phyloP scores from a whole-genome alignment of 495 filamentous ascomycete genomes.

The Parathielavia hyrcaniae region DNA sequence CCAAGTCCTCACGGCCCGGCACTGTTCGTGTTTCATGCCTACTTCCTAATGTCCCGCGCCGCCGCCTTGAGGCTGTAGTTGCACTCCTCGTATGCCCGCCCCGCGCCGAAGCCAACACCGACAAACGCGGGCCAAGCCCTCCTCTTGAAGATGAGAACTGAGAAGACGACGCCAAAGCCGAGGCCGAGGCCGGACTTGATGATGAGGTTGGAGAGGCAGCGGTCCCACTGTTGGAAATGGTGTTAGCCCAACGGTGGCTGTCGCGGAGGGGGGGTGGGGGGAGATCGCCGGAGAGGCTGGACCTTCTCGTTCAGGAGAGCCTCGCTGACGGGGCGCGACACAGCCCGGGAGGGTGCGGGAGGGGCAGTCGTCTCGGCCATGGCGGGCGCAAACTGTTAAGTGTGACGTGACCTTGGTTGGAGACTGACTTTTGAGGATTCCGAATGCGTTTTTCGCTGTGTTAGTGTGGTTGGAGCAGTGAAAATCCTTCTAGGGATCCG shows the following conservation, averaged over 20 bases:
- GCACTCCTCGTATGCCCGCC: slow-evolving; percentile 92
- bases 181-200: slow-evolving; percentile 92
- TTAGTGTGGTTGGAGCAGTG: neutral
- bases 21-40: slow-evolving; percentile 26
- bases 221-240: slow-evolving; percentile 76
- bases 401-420: neutral
- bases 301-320: slow-evolving; percentile 95
- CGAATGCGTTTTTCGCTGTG: neutral
- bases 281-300: slow-evolving; percentile 20
- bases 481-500: neutral
- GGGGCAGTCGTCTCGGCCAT: slow-evolving; percentile 42
- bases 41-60: slow-evolving; percentile 44
- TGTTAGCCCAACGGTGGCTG: slow-evolving; percentile 10
- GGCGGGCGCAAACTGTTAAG: slow-evolving; percentile 18
- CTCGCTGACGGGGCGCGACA: slow-evolving; percentile 77
- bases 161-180: slow-evolving; percentile 95
- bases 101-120: slow-evolving; percentile 89
- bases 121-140: slow-evolving; percentile 92
- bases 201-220: slow-evolving; percentile 89
- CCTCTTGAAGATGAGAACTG: slow-evolving; percentile 94
- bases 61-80: slow-evolving; percentile 58
- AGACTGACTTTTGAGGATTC: neutral
- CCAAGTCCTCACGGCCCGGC: neutral
- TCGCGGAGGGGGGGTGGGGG: neutral
- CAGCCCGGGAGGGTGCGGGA: slow-evolving; percentile 35